Percentiles rank a stretch among this genome's conserved stretches.
Evolutionary conservation across 139 green algal species (phyloP).

Genomic region (Chlamydomonas sp.): DNA sequence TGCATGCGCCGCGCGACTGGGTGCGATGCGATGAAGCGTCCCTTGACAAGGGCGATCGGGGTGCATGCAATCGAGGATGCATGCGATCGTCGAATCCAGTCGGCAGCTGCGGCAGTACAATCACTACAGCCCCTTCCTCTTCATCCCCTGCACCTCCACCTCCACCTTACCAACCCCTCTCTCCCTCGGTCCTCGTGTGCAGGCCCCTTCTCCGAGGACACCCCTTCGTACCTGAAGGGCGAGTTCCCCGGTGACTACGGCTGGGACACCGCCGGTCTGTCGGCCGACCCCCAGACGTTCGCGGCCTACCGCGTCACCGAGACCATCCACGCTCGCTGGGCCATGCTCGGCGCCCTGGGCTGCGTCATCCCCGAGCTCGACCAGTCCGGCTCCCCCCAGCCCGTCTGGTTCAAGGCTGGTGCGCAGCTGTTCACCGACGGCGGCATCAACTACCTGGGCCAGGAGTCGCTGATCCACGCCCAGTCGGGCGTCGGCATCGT

Average conservation of each 20-base stretch:
- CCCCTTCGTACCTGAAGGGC: constrained; percentile 56
- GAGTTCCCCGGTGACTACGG: constrained; percentile 88
- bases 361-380: constrained; percentile 39
- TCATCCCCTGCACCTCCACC: too few relatives aligned
- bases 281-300: constrained; percentile 72
- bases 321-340: constrained; percentile 83
- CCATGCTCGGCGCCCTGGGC: constrained; percentile 90
- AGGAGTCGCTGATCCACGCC: constrained; percentile 86
- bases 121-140: too few relatives aligned
- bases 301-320: constrained; percentile 69
- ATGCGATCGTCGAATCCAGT: too few relatives aligned
- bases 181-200: too few relatives aligned
- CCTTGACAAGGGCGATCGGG: too few relatives aligned
- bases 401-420: constrained; percentile 95
- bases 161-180: too few relatives aligned
- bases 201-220: constrained; percentile 57
- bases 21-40: too few relatives aligned
- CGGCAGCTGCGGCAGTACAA: too few relatives aligned
- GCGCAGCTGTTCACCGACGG: constrained; percentile 84
- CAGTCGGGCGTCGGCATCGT: constrained; percentile 90
- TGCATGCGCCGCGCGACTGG: too few relatives aligned
- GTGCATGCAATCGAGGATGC: too few relatives aligned
- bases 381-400: constrained; percentile 59
- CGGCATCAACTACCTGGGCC: constrained; percentile 91
- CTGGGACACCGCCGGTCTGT: constrained; percentile 94